Evolutionary conservation across 768 basidiomycete species (phyloP).

Genomic region (Mycena metata): DNA sequence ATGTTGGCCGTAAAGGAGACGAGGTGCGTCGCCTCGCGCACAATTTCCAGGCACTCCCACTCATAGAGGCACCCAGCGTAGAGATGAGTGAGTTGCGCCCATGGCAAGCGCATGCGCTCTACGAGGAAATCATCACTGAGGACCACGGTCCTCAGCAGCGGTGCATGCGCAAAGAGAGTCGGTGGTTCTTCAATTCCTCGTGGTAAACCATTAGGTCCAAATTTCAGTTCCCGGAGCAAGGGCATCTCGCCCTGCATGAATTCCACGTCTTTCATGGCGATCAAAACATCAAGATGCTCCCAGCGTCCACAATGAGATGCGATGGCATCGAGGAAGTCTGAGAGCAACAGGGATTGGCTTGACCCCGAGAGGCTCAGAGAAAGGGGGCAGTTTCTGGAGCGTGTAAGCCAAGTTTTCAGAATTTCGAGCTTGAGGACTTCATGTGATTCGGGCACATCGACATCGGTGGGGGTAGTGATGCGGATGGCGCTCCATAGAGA

Average conservation of each 20-base stretch:
- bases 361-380: not conserved
- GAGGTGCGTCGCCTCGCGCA: not conserved
- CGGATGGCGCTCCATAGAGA: not conserved
- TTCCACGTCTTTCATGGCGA: not conserved
- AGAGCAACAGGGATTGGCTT: not conserved
- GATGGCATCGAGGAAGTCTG: not conserved
- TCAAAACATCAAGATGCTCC: not conserved
- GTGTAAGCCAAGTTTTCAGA: not conserved
- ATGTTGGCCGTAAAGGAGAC: not conserved
- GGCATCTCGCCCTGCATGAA: constrained; percentile 5
- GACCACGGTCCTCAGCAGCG: not conserved
- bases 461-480: not conserved
- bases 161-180: not conserved
- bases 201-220: not conserved
- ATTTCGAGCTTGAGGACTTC: not conserved
- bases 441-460: too few species aligned
- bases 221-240: not conserved
- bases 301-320: not conserved
- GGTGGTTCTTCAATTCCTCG: not conserved
- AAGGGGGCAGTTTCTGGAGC: constrained; percentile 6
- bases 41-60: not conserved
- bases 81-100: not conserved
- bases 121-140: not conserved
- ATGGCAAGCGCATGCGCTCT: not conserved
- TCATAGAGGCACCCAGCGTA: not conserved